Evolutionary conservation across 768 basidiomycete species (phyloP).

Genomic region (Suillus occidentalis): DNA sequence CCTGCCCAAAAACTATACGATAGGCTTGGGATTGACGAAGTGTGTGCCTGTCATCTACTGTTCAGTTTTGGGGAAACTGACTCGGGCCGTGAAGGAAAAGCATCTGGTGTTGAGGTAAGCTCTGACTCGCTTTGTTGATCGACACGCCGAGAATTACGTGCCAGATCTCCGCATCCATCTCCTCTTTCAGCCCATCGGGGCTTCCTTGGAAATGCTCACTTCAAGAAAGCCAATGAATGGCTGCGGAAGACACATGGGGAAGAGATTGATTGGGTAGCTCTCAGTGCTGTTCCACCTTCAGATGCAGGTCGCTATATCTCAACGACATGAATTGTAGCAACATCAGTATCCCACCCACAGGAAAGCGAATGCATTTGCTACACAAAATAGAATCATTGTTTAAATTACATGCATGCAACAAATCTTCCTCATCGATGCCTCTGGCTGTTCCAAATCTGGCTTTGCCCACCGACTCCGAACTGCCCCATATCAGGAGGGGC

Average conservation of each 20-base stretch:
- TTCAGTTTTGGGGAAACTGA: conserved; percentile 1
- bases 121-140: neutral
- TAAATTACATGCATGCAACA: conserved; percentile 1
- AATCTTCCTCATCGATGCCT: conserved; percentile 5
- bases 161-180: conserved; percentile 68
- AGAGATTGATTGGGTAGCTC: conserved; percentile 55
- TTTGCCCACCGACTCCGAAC: conserved; percentile 14
- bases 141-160: neutral
- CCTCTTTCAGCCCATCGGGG: conserved; percentile 74
- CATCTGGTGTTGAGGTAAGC: conserved; percentile 56
- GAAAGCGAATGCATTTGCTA: neutral
- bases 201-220: conserved; percentile 79
- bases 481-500: conserved; percentile 14
- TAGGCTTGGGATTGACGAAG: conserved; percentile 58
- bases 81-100: conserved; percentile 42
- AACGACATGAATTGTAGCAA: neutral
- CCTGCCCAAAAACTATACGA: conserved; percentile 70
- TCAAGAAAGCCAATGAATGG: conserved; percentile 76
- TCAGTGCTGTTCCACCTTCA: conserved; percentile 19
- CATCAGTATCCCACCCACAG: neutral
- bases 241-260: conserved; percentile 57
- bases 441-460: neutral
- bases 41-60: conserved; percentile 27
- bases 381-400: neutral
- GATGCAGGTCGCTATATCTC: neutral